These are phyloP conservation scores for Russula sp. DNA, from an alignment of 768 basidiomycete genomes.

Conservation along the genomic window DNA sequence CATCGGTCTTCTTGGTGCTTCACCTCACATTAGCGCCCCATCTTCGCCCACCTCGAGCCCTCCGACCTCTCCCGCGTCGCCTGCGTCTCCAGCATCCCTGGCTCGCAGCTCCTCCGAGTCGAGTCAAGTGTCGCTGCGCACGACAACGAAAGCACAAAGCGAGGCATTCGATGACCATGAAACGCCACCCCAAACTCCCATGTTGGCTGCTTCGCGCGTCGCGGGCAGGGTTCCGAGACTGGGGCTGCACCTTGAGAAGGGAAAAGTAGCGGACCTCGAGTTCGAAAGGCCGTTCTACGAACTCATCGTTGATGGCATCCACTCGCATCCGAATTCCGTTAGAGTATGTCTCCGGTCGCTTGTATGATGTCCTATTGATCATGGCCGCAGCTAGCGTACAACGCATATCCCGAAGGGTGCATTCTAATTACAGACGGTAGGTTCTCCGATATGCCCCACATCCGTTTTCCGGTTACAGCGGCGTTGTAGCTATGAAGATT, in stretches of 20 bases:
- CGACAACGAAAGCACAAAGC: constrained; percentile 29
- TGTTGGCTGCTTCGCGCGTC: constrained; percentile 29
- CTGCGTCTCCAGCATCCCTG: constrained; percentile 28
- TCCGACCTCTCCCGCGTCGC: constrained; percentile 28
- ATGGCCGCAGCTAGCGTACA: constrained; percentile 66
- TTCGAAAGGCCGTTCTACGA: constrained; percentile 81
- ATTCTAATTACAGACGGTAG: constrained; percentile 87
- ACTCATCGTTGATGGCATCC: constrained; percentile 87
- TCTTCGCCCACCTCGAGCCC: constrained; percentile 38
- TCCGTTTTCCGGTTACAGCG: not conserved
- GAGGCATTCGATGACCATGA: constrained; percentile 61
- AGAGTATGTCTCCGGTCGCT: constrained; percentile 48
- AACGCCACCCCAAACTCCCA: constrained; percentile 56
- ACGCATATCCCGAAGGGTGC: constrained; percentile 78
- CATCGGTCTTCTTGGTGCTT: constrained; percentile 81
- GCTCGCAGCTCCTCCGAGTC: not conserved
- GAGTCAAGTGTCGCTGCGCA: constrained; percentile 19
- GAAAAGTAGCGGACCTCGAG: constrained; percentile 44
- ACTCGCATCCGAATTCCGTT: constrained; percentile 88
- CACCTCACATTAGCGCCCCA: constrained; percentile 54
- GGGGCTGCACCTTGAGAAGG: constrained; percentile 46
- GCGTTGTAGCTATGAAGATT: constrained; percentile 68
- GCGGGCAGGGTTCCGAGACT: constrained; percentile 17
- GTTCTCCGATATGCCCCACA: constrained; percentile 23
- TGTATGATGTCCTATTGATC: constrained; percentile 5